phyloP scores from a whole-genome alignment of 2,329 filamentous ascomycete genomes.

The Colletotrichum paranaense region DNA sequence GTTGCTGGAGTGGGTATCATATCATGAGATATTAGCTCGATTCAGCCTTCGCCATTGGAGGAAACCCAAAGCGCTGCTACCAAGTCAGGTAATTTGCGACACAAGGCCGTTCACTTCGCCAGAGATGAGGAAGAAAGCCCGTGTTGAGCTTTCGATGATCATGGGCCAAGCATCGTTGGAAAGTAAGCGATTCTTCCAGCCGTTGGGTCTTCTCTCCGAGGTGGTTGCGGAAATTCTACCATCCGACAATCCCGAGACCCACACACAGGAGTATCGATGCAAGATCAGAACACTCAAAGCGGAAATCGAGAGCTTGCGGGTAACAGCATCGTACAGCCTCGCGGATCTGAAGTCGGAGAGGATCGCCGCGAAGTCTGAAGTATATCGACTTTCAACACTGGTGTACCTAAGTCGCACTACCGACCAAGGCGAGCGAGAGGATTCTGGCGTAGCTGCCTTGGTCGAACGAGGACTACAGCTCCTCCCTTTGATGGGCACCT shows the following conservation, averaged over 20 bases:
- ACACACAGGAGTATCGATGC: background rate
- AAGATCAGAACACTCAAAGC: background rate
- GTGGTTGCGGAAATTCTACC: background rate
- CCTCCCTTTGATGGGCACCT: conserved; percentile 7
- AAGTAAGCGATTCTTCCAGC: background rate
- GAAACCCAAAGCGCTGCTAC: background rate
- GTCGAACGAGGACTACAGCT: background rate
- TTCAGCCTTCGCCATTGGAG: conserved; percentile 44
- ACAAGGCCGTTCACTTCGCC: background rate
- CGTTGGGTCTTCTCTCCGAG: background rate
- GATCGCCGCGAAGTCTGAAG: background rate
- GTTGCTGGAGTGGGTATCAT: conserved; percentile 44
- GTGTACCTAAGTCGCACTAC: conserved; percentile 2
- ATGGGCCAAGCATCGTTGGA: background rate
- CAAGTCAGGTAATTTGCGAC: background rate
- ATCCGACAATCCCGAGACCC: background rate
- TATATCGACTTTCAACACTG: background rate
- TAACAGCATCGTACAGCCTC: background rate
- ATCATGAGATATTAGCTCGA: conserved; percentile 42
- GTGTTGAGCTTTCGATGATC: background rate
- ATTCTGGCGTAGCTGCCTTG: background rate
- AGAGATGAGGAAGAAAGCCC: background rate
- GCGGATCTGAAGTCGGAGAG: background rate
- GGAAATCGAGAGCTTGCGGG: background rate
- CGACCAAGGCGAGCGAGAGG: background rate